A percentile compares a stretch with the other conserved stretches of the same genome.
Evolutionary conservation across 108 stramenopile species (phyloP).

Genomic region (Nitzschia sp.): DNA sequence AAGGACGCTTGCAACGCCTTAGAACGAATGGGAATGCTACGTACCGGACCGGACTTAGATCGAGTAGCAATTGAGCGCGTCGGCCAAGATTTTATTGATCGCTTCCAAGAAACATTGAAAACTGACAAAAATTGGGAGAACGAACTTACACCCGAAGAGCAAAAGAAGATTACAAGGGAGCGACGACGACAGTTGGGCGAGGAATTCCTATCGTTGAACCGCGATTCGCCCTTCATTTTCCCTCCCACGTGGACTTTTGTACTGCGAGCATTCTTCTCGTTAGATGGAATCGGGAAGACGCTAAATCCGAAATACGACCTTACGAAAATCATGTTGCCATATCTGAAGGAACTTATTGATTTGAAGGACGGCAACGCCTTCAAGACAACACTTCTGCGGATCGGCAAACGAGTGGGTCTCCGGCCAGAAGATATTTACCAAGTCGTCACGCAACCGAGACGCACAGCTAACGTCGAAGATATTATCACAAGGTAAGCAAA

Average conservation of each 20-base stretch:
- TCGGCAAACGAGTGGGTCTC: constrained; percentile 85
- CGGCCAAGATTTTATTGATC: constrained; percentile 93
- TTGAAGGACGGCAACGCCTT: constrained; percentile 90
- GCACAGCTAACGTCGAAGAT: constrained; percentile 81
- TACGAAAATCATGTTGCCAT: constrained; percentile 90
- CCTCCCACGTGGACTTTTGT: constrained; percentile 99
- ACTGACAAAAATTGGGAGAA: constrained; percentile 75
- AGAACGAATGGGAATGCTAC: constrained; percentile 91
- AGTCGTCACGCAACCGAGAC: constrained; percentile 84
- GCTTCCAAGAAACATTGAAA: constrained; percentile 87
- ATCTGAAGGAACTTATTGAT: constrained; percentile 94
- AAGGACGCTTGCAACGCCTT: constrained; percentile 92
- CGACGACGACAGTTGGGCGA: constrained; percentile 81
- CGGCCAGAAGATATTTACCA: constrained; percentile 85
- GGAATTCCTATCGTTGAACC: constrained; percentile 89
- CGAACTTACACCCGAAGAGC: constrained; percentile 74
- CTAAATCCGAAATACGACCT: constrained; percentile 93
- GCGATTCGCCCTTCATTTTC: constrained; percentile 92
- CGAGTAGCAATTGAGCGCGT: constrained; percentile 96
- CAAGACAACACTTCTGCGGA: constrained; percentile 78
- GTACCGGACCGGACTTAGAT: constrained; percentile 85
- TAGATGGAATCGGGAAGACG: constrained; percentile 98
- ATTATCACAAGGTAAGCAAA: constrained; percentile 57
- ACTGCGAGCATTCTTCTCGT: constrained; percentile 94
- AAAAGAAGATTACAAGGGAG: constrained; percentile 67